Percentiles rank a stretch among this genome's conserved stretches.
These are phyloP conservation scores for Vitis amurensis DNA, from an alignment of 164 flowering plant genomes.

Conservation along the genomic window DNA sequence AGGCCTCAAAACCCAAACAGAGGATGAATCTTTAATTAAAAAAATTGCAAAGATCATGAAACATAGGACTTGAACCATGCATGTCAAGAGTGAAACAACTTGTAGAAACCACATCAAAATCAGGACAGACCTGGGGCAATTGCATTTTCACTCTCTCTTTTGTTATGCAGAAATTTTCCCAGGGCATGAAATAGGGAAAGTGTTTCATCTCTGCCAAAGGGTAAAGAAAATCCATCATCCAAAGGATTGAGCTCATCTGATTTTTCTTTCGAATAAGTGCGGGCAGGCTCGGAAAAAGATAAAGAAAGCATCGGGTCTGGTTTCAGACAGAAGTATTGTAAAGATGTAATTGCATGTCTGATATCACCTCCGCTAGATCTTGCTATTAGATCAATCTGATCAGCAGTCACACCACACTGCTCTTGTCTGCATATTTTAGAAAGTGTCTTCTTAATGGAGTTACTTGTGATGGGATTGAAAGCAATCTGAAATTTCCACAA, in stretches of 20 bases:
- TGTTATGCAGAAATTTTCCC: conserved; percentile 96
- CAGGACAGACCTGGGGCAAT: conserved; percentile 41
- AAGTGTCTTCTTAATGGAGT: conserved; percentile 75
- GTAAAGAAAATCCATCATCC: conserved; percentile 30
- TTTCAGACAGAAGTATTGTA: conserved; percentile 71
- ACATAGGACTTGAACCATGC: neutral
- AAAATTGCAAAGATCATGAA: no score
- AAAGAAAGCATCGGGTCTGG: conserved; percentile 27
- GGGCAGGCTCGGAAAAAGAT: conserved; percentile 21
- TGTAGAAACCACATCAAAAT: neutral
- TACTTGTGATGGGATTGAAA: conserved; percentile 80
- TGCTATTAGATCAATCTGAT: conserved; percentile 70
- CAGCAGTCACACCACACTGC: conserved; percentile 43
- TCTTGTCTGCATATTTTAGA: conserved; percentile 72
- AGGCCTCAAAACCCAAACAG: no score
- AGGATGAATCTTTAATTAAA: no score
- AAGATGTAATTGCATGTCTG: conserved; percentile 83
- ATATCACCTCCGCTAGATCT: conserved; percentile 94
- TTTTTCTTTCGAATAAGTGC: conserved; percentile 21
- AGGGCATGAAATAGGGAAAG: conserved; percentile 92
- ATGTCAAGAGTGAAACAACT: neutral
- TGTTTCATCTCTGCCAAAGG: conserved; percentile 86
- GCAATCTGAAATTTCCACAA: conserved; percentile 57
- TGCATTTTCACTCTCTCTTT: conserved; percentile 60
- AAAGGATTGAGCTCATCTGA: conserved; percentile 11